Percentiles rank a stretch among this genome's conserved stretches.
Conservation (phyloP, 75 land plant species). For the Ceratopteris richardii region DNA sequence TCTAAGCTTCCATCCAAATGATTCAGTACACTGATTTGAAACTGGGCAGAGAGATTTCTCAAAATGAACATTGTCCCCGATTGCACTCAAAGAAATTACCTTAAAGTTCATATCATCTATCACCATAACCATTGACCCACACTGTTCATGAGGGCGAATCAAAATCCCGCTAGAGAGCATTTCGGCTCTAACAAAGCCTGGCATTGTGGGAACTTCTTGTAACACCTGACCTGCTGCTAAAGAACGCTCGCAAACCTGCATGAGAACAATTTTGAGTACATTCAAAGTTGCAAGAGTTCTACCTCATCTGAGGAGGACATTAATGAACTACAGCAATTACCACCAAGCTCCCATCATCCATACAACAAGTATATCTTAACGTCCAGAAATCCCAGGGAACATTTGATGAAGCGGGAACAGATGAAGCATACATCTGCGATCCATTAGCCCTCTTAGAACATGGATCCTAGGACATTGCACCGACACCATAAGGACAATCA, state of each 20-base stretch:
- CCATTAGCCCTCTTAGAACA: too few relatives aligned
- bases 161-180: conserved; percentile 62
- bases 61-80: too few relatives aligned
- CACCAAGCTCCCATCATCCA: conserved; percentile 37
- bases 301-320: background rate
- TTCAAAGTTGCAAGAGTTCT: too few relatives aligned
- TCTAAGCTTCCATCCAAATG: too few relatives aligned
- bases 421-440: conserved; percentile 65
- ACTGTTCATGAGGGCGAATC: conserved; percentile 63
- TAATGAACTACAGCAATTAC: conserved; percentile 4
- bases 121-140: conserved; percentile 55
- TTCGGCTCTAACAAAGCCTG: conserved; percentile 50
- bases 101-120: conserved; percentile 63
- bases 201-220: conserved; percentile 40
- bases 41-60: too few relatives aligned
- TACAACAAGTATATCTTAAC: conserved; percentile 54
- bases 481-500: too few relatives aligned
- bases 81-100: conserved; percentile 25
- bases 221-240: conserved; percentile 44
- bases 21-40: too few relatives aligned
- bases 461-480: too few relatives aligned
- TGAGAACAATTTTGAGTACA: background rate
- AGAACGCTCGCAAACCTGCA: conserved; percentile 76
- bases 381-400: conserved; percentile 91
- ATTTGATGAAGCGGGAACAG: conserved; percentile 60